Percentiles rank a stretch among this genome's conserved stretches.
phyloP scores from a whole-genome alignment of 2,329 filamentous ascomycete genomes.

The Colletotrichum sp. region DNA sequence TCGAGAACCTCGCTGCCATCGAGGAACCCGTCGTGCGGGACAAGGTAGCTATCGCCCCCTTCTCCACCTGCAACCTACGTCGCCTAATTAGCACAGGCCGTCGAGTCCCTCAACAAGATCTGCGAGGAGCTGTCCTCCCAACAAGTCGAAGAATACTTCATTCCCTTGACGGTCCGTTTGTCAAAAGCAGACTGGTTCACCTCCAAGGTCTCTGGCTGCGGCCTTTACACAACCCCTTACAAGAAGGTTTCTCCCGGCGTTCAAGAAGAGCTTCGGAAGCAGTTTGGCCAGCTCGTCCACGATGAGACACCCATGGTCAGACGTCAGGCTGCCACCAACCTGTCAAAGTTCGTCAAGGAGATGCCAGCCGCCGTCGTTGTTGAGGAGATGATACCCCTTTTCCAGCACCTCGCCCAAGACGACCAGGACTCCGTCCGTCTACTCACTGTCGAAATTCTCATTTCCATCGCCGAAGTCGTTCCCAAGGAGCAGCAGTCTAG shows the following conservation, averaged over 20 bases:
- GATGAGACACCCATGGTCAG: conserved; percentile 99
- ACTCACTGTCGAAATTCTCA: conserved; percentile 94
- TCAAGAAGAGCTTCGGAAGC: conserved; percentile 89
- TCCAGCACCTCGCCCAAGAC: conserved; percentile 94
- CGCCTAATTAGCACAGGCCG: conserved; percentile 66
- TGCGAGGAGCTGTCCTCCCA: conserved; percentile 88
- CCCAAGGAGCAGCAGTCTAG: conserved; percentile 98
- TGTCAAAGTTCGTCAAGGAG: conserved; percentile 97
- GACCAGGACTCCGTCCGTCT: conserved; percentile 98
- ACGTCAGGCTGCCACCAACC: conserved; percentile 93
- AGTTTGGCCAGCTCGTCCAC: conserved; percentile 92
- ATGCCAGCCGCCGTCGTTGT: conserved; percentile 92
- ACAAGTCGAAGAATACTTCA: conserved; percentile 97
- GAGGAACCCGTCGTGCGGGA: conserved; percentile 97
- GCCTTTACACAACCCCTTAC: conserved; percentile 93
- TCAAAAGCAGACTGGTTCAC: conserved; percentile 99
- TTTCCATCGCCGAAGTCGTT: conserved; percentile 94
- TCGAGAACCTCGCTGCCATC: conserved; percentile 98
- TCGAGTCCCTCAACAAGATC: conserved; percentile 99
- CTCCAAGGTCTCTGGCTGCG: conserved; percentile 97
- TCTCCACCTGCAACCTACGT: conserved; percentile 6
- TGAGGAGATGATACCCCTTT: conserved; percentile 98
- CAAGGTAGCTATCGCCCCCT: conserved; percentile 68
- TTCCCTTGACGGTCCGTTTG: conserved; percentile 91
- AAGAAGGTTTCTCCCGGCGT: conserved; percentile 85